Evolutionary conservation across 345 rosid genomes (phyloP), one percentile per base, ranked within the genome.

Genomic region (Limnanthes douglasii): DNA sequence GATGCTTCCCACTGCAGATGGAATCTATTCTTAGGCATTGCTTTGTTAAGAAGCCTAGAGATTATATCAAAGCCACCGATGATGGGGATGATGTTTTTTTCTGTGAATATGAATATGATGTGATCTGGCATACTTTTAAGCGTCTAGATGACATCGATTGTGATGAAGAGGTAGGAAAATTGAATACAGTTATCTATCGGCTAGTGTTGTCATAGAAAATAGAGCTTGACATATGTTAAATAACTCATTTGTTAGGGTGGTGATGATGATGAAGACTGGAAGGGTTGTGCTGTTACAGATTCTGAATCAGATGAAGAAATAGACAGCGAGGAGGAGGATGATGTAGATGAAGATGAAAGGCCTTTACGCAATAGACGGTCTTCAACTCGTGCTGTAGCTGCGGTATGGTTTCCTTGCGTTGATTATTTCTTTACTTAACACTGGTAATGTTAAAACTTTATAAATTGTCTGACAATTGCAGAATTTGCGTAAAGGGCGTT

Each of bases 71-170:
- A 60, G 90, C 84, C 32, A 68, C 39, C 19, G 43, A 78, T 34
- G 75, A 64, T 47, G 95, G 95, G 18, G 94, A 88, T 72, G 98
- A 84, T 62, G 49, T 88, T 34, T 88, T 74, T 42, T 53, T 84
- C 1, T 84, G 98, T 34, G 97, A 88, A 61, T 83, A 88, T 51
- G 95, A 84, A 31, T 88, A 88, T 50, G 95, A 88, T 57, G 58
- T 74, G 24, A 80, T 59, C 20, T 77, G 98, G 95, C 86, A 79
- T 59, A 72, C 66, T 50, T 88, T 79, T 59, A 84, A 88, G 66
- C 77, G 94, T 46, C 52, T 77, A 31, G 84, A 78, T 57, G 95
- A 79, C 11, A 52, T 75, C 5, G 73, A 68, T 51, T 27, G 57
- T 27, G 62, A 37, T 11, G 75, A 64, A 52, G 72, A 59, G 69